Evolutionary conservation across 208 protist genomes (phyloP), one percentile per base, ranked within the genome.

Genomic region (Eutreptiella sp.): DNA sequence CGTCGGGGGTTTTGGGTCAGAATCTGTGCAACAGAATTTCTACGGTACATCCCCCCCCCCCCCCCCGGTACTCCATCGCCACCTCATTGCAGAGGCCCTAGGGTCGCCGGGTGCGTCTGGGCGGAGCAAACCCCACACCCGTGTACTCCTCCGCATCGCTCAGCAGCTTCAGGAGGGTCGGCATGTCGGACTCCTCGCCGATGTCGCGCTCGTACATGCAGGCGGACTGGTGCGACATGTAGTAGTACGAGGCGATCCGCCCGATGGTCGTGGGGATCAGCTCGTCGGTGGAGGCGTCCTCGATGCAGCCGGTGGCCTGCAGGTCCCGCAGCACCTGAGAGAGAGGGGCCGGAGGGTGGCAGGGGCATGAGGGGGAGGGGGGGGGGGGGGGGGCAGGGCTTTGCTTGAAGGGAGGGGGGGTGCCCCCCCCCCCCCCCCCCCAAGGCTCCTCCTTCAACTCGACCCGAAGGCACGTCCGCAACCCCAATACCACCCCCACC

Each of bases 231-330:
- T 99, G 92, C 11, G 83, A 82, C 4, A 99, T 83, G 76, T 99
- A 99, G 76, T 99, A 99, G 83, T 92, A 98, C 5, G 94, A 95
- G n/a, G 93, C 94, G 33, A 99, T 84, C 46, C 87, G 85, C 7
- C 95, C 96, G 14, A 98, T 76, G 5, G 94, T 87, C 24, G 88
- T 87, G 41, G 1, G 73, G 79, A 52, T 89, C 68, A 16, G 77
- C 74, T 38, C 76, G 68, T 85, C 68, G 16, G 53, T 59, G 48
- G 83, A 71, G 23, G 60, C 63, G 19, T 73, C 53, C 71, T 87
- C 81, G 32, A 91, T 79, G 61, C 87, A 93, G n/a, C 80, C 75
- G 63, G 77, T 85, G 7, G 36, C 58, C 64, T 88, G 77, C 52
- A 92, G 73, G 41, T 92, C 88, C 28, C 68, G 72, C 21, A 93